Conservation (phyloP, 495 filamentous ascomycete species). For the Talaromyces borbonicus region DNA sequence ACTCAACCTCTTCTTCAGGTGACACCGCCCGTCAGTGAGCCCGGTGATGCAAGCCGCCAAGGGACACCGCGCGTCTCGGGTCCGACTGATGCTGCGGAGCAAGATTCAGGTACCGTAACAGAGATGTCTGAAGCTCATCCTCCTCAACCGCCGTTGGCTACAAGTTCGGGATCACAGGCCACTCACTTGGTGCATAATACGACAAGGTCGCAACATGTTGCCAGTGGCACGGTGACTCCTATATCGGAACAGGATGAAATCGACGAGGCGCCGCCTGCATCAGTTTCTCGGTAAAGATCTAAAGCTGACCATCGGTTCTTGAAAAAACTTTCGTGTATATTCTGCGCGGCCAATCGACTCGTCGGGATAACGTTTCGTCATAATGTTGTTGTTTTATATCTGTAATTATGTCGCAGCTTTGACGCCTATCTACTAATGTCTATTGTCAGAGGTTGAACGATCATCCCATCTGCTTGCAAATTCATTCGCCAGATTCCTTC, state of each 20-base stretch:
- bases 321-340: too few relatives aligned
- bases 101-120: not conserved
- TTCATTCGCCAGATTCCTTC: too few relatives aligned
- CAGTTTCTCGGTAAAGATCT: too few relatives aligned
- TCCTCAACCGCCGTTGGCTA: not conserved
- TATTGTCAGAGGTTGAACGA: too few relatives aligned
- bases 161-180: not conserved
- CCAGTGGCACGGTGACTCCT: not conserved
- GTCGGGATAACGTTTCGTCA: too few relatives aligned
- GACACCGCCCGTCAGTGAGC: constrained; percentile 11
- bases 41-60: not conserved
- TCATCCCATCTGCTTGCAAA: too few relatives aligned
- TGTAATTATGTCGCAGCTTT: too few relatives aligned
- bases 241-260: not conserved
- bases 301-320: too few relatives aligned
- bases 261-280: not conserved
- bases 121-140: not conserved
- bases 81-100: not conserved
- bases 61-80: not conserved
- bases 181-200: not conserved
- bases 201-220: not conserved
- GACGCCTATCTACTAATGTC: too few relatives aligned
- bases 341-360: too few relatives aligned
- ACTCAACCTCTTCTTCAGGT: constrained; percentile 25
- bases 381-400: too few relatives aligned